These are phyloP conservation scores for Penicillium sp. DNA, from an alignment of 2,329 filamentous ascomycete genomes.

Conservation along the genomic window DNA sequence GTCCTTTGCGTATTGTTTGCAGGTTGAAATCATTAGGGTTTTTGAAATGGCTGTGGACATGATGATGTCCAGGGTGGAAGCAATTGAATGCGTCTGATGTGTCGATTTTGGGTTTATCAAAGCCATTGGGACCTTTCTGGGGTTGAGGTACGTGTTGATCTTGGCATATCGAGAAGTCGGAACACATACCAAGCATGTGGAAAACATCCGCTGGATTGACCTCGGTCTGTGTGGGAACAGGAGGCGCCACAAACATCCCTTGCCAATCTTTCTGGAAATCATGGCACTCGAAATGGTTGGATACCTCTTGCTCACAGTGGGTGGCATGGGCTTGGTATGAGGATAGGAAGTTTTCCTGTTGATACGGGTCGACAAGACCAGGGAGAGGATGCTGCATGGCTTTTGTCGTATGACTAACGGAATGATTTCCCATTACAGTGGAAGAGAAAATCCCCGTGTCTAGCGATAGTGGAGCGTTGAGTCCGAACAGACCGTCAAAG, in stretches of 20 bases:
- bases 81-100: slow-evolving; percentile 28
- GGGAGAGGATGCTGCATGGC: slow-evolving; percentile 17
- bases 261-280: slow-evolving; percentile 31
- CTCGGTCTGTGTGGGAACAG: slow-evolving; percentile 27
- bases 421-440: slow-evolving; percentile 16
- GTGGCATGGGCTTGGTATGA: slow-evolving; percentile 24
- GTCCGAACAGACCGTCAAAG: slow-evolving; percentile 34
- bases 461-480: slow-evolving; percentile 30
- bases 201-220: slow-evolving; percentile 38
- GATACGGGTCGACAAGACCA: slow-evolving; percentile 16
- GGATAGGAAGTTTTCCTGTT: slow-evolving; percentile 25
- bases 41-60: slow-evolving; percentile 30
- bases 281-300: slow-evolving; percentile 31
- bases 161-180: slow-evolving; percentile 30
- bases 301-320: slow-evolving; percentile 24
- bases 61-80: slow-evolving; percentile 31
- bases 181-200: slow-evolving; percentile 37
- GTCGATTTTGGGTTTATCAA: slow-evolving; percentile 25
- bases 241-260: slow-evolving; percentile 21
- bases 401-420: slow-evolving; percentile 23
- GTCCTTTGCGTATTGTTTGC: slow-evolving; percentile 24
- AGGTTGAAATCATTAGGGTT: slow-evolving; percentile 26
- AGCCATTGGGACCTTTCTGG: slow-evolving; percentile 11
- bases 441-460: slow-evolving; percentile 30
- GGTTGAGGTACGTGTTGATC: slow-evolving; percentile 26